Conservation (phyloP, 1,284 basidiomycete genomes). For the Sparassis latifolia region DNA sequence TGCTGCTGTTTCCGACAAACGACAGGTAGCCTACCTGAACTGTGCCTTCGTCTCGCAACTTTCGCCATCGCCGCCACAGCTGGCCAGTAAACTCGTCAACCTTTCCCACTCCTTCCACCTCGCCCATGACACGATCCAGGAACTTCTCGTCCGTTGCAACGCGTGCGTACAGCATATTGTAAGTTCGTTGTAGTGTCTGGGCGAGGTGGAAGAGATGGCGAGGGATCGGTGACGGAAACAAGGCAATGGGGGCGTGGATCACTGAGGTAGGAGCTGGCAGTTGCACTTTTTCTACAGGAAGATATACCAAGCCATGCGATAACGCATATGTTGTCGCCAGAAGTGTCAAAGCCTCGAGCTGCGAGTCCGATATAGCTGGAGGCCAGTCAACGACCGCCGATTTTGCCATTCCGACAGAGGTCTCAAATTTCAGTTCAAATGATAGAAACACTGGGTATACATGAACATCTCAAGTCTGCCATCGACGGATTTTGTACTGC, state of each 20-base stretch:
- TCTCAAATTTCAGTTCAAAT: too few relatives aligned
- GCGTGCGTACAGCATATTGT: constrained; percentile 83
- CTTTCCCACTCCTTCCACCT: constrained; percentile 63
- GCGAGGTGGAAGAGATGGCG: constrained; percentile 66
- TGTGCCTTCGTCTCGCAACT: constrained; percentile 54
- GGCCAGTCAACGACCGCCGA: constrained; percentile 49
- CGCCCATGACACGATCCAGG: constrained; percentile 79
- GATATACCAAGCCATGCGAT: constrained; percentile 79
- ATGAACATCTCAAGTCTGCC: too few relatives aligned
- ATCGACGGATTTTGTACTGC: too few relatives aligned
- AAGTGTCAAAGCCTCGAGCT: constrained; percentile 53
- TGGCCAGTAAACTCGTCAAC: constrained; percentile 86
- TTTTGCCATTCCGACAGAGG: neutral
- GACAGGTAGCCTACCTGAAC: constrained; percentile 31
- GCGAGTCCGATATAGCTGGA: constrained; percentile 51
- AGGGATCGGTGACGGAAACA: constrained; percentile 88
- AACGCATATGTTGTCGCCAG: constrained; percentile 82
- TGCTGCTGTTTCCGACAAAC: neutral
- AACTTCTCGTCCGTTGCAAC: constrained; percentile 80
- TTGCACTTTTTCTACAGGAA: constrained; percentile 49
- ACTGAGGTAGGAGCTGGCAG: constrained; percentile 57
- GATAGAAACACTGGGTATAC: too few relatives aligned
- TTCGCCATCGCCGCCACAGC: constrained; percentile 84
- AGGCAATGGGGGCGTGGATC: constrained; percentile 85
- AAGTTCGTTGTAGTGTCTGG: constrained; percentile 63